A percentile compares a stretch with the other conserved stretches of the same genome.
Evolutionary conservation across 441 rosid genomes (phyloP).

Genomic region (Eruca vesicaria): DNA sequence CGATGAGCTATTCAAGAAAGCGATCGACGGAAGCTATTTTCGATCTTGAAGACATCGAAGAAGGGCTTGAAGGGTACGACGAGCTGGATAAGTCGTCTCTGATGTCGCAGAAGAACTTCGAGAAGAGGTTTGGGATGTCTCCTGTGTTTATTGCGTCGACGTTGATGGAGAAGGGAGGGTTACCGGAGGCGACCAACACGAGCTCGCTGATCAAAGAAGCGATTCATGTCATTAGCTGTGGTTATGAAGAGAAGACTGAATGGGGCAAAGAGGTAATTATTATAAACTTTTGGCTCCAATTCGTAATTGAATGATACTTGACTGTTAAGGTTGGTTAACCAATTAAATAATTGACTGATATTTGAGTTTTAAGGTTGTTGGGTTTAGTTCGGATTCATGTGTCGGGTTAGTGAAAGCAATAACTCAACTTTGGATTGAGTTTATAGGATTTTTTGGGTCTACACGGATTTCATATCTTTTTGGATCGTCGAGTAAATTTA

Average conservation of each 20-base stretch:
- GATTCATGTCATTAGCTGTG: slow-evolving; percentile 86
- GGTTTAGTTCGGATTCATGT: no score
- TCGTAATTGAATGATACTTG: not conserved
- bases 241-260: slow-evolving; percentile 70
- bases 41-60: slow-evolving; percentile 89
- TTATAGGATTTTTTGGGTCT: no score
- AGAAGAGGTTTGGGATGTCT: slow-evolving; percentile 87
- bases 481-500: no score
- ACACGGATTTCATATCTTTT: no score
- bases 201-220: slow-evolving; percentile 89
- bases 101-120: slow-evolving; percentile 86
- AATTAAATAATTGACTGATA: no score
- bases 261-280: slow-evolving; percentile 92
- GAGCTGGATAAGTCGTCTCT: slow-evolving; percentile 82
- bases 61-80: slow-evolving; percentile 80
- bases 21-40: slow-evolving; percentile 51
- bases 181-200: slow-evolving; percentile 72
- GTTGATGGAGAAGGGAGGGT: slow-evolving; percentile 85
- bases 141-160: slow-evolving; percentile 85
- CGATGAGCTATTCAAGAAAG: slow-evolving; percentile 65
- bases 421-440: no score
- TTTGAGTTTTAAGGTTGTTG: no score
- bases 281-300: not conserved
- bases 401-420: no score
- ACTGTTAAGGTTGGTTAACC: no score